Conservation (phyloP, 176 grass and related monocot species). For the Aegilops longissima region DNA sequence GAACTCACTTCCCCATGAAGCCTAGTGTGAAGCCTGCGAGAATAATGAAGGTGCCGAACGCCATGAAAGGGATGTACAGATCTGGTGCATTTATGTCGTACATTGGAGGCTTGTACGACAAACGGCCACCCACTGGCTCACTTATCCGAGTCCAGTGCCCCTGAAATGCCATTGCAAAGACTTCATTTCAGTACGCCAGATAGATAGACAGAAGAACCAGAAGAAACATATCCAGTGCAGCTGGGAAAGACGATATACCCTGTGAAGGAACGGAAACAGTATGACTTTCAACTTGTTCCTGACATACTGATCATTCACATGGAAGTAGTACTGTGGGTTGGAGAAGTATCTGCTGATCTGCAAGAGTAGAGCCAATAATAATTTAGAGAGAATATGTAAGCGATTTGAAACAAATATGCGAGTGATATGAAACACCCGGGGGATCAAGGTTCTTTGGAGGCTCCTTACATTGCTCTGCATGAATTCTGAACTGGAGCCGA, state of each 20-base stretch:
- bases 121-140: constrained; percentile 75
- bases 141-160: constrained; percentile 93
- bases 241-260: constrained; percentile 41
- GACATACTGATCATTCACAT: constrained; percentile 95
- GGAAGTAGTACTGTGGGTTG: constrained; percentile 93
- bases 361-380: constrained; percentile 6
- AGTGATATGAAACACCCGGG: background rate
- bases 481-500: constrained; percentile 92
- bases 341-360: constrained; percentile 83
- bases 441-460: background rate
- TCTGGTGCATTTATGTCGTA: constrained; percentile 95
- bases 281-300: constrained; percentile 92
- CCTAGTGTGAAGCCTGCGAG: constrained; percentile 73
- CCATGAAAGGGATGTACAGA: constrained; percentile 95
- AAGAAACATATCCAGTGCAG: background rate
- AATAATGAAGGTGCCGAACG: constrained; percentile 84
- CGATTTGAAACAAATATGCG: too few relatives aligned
- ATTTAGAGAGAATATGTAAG: background rate
- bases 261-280: constrained; percentile 84
- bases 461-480: constrained; percentile 86
- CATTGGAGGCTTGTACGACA: constrained; percentile 91
- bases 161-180: constrained; percentile 34
- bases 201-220: background rate
- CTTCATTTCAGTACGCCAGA: background rate
- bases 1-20: constrained; percentile 81